Conservation (phyloP, 2,329 filamentous ascomycete species). For the Talaromyces funiculosus region DNA sequence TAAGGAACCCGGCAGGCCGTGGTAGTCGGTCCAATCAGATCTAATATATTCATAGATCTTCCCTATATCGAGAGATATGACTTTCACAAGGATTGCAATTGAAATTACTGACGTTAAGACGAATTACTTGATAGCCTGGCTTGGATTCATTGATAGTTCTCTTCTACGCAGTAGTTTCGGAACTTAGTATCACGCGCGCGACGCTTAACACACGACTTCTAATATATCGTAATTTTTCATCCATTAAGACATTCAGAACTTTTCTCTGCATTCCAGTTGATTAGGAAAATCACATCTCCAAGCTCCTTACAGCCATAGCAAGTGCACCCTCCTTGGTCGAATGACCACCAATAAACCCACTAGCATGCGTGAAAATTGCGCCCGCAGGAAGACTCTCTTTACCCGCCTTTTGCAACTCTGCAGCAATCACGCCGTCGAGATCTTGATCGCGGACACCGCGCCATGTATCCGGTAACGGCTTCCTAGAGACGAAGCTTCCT, state of each 20-base stretch:
- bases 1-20: too few species aligned
- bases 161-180: too few species aligned
- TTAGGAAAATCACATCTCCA: constrained; percentile 22
- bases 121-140: background rate
- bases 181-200: background rate
- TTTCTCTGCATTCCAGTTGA: background rate
- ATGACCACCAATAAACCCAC: constrained; percentile 94
- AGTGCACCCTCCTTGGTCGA: constrained; percentile 82
- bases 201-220: background rate
- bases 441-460: constrained; percentile 82
- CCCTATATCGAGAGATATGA: too few species aligned
- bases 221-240: background rate
- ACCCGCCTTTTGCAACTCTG: constrained; percentile 34
- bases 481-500: constrained; percentile 86
- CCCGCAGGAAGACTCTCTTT: constrained; percentile 43
- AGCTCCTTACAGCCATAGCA: constrained; percentile 62
- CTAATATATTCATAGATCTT: too few species aligned
- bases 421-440: constrained; percentile 57
- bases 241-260: background rate
- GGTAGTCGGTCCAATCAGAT: too few species aligned
- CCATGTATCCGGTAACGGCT: constrained; percentile 86
- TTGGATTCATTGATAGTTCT: background rate
- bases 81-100: too few species aligned
- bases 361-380: constrained; percentile 87
- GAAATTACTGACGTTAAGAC: too few species aligned